Base-by-base conservation (phyloP, 768 basidiomycete species). In the Chiua virens region DNA sequence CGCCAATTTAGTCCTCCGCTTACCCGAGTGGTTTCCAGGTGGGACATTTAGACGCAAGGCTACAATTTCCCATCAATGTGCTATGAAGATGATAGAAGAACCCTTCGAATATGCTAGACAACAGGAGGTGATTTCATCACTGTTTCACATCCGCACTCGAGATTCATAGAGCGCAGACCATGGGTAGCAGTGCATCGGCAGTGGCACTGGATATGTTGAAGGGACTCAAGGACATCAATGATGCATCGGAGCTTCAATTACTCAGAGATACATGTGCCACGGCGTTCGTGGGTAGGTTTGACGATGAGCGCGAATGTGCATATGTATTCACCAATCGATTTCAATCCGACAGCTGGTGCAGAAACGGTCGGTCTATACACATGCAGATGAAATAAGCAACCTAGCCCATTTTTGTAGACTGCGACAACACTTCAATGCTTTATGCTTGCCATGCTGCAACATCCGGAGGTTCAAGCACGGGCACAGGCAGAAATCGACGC, bases 381-480 rank as follows among this genome's bases (percentile, higher is more conserved):
- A 3, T 30, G n/a, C n/a, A n/a, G 14, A 18, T 21, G 25, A 7
- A 6, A 45, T 11, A 49, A 20, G 38, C 7, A 36, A 14, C 27
- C 34, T 25, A n/a, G 46, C 10, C 23, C 30, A 27, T 36, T 1
- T 49, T 8, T 8, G 18, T 27, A 67, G 67, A 66, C 66, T 6
- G 52, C 58, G 2, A 60, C 65, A 7, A 47, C 55, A 8, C 52
- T 75, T 13, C 57, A 54, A 36, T 64, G 55, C 5, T 71, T 74
- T 47, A 28, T 72, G n/a, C 64, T 70, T 21, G 68, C 70, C 3
- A 73, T 73, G 71, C 57, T 62, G 5, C 57, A 61, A 15, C 59
- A 67, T 48, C 73, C 69, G 3, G 59, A 65, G 8, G 53, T 61
- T 18, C 60, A 66, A 47, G 49, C 20, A 25, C 63, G 55, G 32